Conservation (phyloP, 306 rosid species). For the Myrica gale region DNA sequence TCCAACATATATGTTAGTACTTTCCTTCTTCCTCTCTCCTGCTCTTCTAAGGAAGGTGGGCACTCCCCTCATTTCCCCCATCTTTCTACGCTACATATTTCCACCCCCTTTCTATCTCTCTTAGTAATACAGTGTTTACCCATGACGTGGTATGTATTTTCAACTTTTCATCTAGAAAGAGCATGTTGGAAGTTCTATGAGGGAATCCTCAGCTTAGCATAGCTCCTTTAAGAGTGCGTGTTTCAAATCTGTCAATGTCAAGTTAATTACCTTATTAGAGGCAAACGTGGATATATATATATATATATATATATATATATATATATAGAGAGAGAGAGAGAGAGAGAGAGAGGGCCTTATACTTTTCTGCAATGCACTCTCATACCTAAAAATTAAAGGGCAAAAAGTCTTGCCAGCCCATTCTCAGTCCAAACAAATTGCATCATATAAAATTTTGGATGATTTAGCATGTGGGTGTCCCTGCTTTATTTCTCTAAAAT, state of each 20-base stretch:
- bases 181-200: too few species aligned
- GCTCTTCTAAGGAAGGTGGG: too few species aligned
- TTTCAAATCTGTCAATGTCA: conserved; percentile 34
- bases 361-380: neutral
- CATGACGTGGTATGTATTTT: too few species aligned
- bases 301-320: too few species aligned
- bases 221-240: neutral
- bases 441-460: conserved; percentile 31
- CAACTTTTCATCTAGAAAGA: too few species aligned
- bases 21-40: too few species aligned
- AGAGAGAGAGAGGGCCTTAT: conserved; percentile 10
- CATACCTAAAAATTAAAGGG: conserved; percentile 2
- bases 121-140: too few species aligned
- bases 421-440: conserved; percentile 31
- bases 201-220: too few species aligned
- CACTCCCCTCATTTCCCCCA: too few species aligned
- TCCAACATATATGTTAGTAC: too few species aligned
- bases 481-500: conserved; percentile 39
- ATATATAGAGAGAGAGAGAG: neutral
- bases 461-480: conserved; percentile 48
- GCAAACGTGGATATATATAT: neutral
- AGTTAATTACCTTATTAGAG: conserved; percentile 22
- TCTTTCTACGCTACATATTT: too few species aligned
- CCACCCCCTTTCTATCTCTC: too few species aligned
- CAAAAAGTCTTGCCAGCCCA: neutral